Evolutionary conservation across 441 rosid species (phyloP), one percentile per base, ranked within the genome.

Genomic region (Pelargonium australe): DNA sequence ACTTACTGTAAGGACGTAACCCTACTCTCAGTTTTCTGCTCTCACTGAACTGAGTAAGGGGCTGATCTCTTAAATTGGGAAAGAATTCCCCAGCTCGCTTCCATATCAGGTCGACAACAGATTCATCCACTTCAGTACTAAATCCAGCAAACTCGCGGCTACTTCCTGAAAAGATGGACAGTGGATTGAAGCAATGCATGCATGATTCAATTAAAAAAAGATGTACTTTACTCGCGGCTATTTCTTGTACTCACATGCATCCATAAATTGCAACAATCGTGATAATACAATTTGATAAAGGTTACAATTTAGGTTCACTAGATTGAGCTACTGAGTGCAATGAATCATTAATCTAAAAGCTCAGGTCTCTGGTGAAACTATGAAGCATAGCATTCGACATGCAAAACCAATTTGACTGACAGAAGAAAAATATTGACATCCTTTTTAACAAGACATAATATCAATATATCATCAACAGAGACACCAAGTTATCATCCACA

Each of bases 1-100:
- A 75, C 98, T 90, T 85, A 89, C 98, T 88, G 83, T 85, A 93
- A 70, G 96, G 96, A 64, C 97, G 97, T 72, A 93, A 83, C 51
- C 98, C 97, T 13, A 93, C 80, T 80, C 97, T 93, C 85, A 88
- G 89, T 82, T 87, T 84, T 79, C 89, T 77, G 75, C 77, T 75
- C 70, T 68, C 55, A 23, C 77, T 74, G 44, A 86, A 71, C 72
- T 86, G 85, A 51, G 73, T 67, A 5, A 87, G 83, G 64, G 83
- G 63, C 14, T 75, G 73, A 47, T 81, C 90, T 64, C 78, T 79
- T 76, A 93, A 72, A 75, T 80, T 82, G 70, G 98, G 97, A 77
- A 89, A 86, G 83, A 88, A 93, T 2, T 85, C 88, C 68, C 82
- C 90, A 55, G 89, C 92, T 43, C 90, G 82, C 49, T 72, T 81